Percentiles rank a stretch among this genome's conserved stretches.
Evolutionary conservation across 352 stramenopile genomes (phyloP).

Genomic region (Phytophthora vignae): DNA sequence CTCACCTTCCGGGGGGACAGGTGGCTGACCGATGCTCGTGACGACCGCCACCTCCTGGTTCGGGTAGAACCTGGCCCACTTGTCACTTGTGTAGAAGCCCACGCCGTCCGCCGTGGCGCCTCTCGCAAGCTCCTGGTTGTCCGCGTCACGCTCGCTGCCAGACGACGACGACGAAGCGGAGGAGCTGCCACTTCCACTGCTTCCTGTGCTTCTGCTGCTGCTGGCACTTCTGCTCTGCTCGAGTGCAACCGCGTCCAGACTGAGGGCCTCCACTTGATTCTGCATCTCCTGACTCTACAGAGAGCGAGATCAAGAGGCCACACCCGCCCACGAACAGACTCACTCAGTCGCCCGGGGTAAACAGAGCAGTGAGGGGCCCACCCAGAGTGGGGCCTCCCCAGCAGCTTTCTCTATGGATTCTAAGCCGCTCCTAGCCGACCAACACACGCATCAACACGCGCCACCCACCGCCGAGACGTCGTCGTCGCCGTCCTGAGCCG

Average conservation of each 20-base stretch:
- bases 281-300: conserved; percentile 43
- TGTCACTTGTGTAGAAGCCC: conserved; percentile 50
- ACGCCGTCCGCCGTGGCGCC: conserved; percentile 36
- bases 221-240: conserved; percentile 1
- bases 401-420: conserved; percentile 24
- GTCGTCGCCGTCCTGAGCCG: conserved; percentile 11
- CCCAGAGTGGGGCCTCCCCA: not conserved
- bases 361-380: not conserved
- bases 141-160: not conserved
- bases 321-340: conserved; percentile 2
- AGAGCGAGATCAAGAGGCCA: not conserved
- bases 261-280: conserved; percentile 39
- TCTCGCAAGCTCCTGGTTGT: conserved; percentile 16
- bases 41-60: conserved; percentile 65
- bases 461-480: conserved; percentile 35
- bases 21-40: conserved; percentile 58
- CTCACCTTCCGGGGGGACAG: conserved; percentile 62
- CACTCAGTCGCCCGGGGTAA: conserved; percentile 20
- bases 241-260: conserved; percentile 10
- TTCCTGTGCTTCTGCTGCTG: not conserved
- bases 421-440: conserved; percentile 6
- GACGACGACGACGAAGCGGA: conserved; percentile 4
- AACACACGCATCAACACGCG: conserved; percentile 10
- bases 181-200: too few relatives aligned
- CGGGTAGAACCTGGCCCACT: conserved; percentile 67